phyloP scores from a whole-genome alignment of 306 rosid species.

The Vachellia pachyceras region DNA sequence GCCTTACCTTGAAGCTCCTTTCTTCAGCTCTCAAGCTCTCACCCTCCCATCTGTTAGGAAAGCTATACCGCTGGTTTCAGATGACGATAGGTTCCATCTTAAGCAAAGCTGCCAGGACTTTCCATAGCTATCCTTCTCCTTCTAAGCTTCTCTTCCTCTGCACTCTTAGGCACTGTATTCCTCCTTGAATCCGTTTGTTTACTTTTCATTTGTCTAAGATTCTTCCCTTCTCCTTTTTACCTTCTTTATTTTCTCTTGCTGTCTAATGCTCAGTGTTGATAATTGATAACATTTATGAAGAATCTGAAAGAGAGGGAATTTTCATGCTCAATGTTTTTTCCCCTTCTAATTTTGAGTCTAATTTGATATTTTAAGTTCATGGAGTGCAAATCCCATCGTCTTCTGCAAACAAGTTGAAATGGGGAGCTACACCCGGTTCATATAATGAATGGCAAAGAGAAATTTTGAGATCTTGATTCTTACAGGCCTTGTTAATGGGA shows the following conservation, averaged over 20 bases:
- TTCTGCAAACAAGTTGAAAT: not conserved
- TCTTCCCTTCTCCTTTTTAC: not conserved
- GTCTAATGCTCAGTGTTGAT: not conserved
- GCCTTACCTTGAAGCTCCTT: not conserved
- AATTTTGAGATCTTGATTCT: conserved; percentile 2
- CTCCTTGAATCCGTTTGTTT: not conserved
- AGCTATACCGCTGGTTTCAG: not conserved
- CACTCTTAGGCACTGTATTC: conserved; percentile 65
- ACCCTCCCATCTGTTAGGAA: not conserved
- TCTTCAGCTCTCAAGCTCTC: not conserved
- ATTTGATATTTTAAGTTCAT: not conserved
- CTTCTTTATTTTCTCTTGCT: not conserved
- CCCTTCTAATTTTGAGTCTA: not conserved
- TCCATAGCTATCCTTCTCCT: conserved; percentile 48
- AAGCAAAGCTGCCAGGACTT: conserved; percentile 43
- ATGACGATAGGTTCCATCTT: conserved; percentile 71
- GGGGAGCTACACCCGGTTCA: not conserved
- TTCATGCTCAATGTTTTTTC: not conserved
- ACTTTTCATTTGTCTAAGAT: not conserved
- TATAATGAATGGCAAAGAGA: not conserved
- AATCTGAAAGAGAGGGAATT: not conserved
- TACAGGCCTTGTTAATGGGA: not conserved
- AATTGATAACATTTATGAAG: not conserved
- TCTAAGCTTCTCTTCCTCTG: conserved; percentile 70
- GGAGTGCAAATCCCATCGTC: not conserved